A percentile compares a stretch with the other conserved stretches of the same genome.
phyloP scores from a whole-genome alignment of 2,329 filamentous ascomycete genomes.

The Colletotrichum destructivum region DNA sequence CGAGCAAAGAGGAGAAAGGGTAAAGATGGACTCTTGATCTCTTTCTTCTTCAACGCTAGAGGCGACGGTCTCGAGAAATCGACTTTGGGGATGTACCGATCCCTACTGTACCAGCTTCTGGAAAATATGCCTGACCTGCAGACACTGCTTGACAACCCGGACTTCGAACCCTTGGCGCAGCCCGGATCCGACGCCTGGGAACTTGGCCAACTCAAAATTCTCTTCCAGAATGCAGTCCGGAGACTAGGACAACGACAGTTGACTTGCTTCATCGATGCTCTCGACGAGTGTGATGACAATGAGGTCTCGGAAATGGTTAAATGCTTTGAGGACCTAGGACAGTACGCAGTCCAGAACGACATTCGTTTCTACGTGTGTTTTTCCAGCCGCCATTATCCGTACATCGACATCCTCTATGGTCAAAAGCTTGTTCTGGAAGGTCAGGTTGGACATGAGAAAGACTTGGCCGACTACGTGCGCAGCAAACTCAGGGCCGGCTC shows the following conservation, averaged over 20 bases:
- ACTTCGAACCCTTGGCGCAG: not conserved
- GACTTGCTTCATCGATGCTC: constrained; percentile 35
- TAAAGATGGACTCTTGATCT: not conserved
- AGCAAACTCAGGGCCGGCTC: constrained; percentile 12
- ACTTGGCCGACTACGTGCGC: constrained; percentile 47
- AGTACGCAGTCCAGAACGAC: not conserved
- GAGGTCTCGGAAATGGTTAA: constrained; percentile 23
- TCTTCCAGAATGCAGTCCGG: not conserved
- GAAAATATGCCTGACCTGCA: not conserved
- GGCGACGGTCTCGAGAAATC: constrained; percentile 37
- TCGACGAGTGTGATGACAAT: constrained; percentile 33
- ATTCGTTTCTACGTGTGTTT: constrained; percentile 45
- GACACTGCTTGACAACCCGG: constrained; percentile 19
- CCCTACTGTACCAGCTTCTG: constrained; percentile 27
- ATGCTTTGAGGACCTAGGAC: constrained; percentile 16
- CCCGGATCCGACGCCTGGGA: not conserved
- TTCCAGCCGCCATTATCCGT: constrained; percentile 18
- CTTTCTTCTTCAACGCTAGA: constrained; percentile 42
- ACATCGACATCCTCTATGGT: constrained; percentile 18
- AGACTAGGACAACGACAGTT: constrained; percentile 20
- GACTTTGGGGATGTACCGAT: constrained; percentile 32
- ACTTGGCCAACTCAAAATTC: not conserved
- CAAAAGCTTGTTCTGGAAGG: constrained; percentile 47
- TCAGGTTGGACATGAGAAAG: constrained; percentile 45
- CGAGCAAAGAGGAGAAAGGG: not conserved